phyloP scores from a whole-genome alignment of 768 basidiomycete species.

The Neoboletus magnificus region DNA sequence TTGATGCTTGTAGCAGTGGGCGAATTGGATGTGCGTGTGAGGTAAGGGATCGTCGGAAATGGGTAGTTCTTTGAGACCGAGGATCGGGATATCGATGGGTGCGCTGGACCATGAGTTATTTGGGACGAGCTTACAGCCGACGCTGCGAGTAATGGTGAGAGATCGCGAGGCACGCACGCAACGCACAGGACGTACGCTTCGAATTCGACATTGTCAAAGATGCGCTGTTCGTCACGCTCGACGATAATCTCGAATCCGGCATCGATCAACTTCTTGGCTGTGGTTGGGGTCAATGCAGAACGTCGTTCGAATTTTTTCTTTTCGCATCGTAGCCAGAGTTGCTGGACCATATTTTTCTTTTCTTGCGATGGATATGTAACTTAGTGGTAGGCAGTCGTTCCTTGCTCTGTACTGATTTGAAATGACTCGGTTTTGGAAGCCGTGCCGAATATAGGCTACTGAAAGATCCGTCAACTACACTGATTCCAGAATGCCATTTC shows the following conservation, averaged over 20 bases:
- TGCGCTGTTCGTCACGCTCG: conserved; percentile 90
- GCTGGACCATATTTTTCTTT: conserved; percentile 29
- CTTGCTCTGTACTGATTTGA: too few relatives aligned
- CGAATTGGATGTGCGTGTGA: conserved; percentile 97
- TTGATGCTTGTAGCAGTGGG: conserved; percentile 96
- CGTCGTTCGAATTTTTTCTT: conserved; percentile 94
- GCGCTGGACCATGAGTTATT: conserved; percentile 90
- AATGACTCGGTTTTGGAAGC: not conserved
- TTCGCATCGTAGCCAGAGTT: conserved; percentile 95
- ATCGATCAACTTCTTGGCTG: conserved; percentile 82
- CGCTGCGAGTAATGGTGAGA: too few relatives aligned
- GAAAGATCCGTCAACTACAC: not conserved
- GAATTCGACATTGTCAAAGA: conserved; percentile 92
- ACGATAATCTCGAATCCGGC: conserved; percentile 88
- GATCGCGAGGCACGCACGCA: too few relatives aligned
- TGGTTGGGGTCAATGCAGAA: conserved; percentile 89
- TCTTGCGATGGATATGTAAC: not conserved
- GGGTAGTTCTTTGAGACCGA: conserved; percentile 96
- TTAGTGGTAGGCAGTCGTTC: too few relatives aligned
- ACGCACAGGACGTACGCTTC: conserved; percentile 91
- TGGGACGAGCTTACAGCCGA: conserved; percentile 83
- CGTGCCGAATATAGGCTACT: too few relatives aligned
- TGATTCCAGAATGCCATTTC: not conserved
- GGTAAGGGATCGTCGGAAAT: conserved; percentile 76
- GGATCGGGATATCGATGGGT: conserved; percentile 70